Evolutionary conservation across 257 asterid genomes (phyloP), one percentile per base, ranked within the genome.

Genomic region (Rehmannia glutinosa): DNA sequence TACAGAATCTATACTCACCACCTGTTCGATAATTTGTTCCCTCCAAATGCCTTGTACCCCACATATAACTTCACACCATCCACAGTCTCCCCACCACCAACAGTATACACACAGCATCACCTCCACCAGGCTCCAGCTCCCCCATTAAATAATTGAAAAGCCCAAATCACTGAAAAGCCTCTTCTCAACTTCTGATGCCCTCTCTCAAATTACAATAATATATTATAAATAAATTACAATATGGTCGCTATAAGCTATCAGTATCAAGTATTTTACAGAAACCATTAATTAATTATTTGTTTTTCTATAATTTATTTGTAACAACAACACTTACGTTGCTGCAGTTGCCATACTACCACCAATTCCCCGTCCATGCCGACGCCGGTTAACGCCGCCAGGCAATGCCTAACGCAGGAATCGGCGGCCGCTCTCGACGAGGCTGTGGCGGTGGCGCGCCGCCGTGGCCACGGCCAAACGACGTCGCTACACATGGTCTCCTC

Each of bases 391-490:
- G 79, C 85, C 56, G 97, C 95, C 30, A 73, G 95, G 75, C 96
- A 87, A 88, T 93, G 97, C 96, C 82, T 93, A 16, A 85, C 96
- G 2, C 73, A 65, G 62, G 97, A 90, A 64, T 85, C 97, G 28
- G 84, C 77, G 5, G 50, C 80, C n/a, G 85, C 80, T 6, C 81
- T 93, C 5, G 92, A 93, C 66, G 99, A 93, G 50, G 96, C 99
- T 0, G 92, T 90, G 30, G 81, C 86, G 8, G 86, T 88, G 70
- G 96, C 99, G 17, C 80, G 85, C 51, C 92, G 99, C 64, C 92
- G 99, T 0, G 90, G 94, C 3, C 99, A 93, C 73, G 77, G 87
- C 1, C 99, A 93, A 35, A 93, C 99, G 39, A 90, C 99, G 23
- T 93, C 99, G 39, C 89, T 90, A 16, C 99, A 93, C 81, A 73